Conservation (phyloP, 2,329 filamentous ascomycete genomes). For the Aspergillus uvarum region DNA sequence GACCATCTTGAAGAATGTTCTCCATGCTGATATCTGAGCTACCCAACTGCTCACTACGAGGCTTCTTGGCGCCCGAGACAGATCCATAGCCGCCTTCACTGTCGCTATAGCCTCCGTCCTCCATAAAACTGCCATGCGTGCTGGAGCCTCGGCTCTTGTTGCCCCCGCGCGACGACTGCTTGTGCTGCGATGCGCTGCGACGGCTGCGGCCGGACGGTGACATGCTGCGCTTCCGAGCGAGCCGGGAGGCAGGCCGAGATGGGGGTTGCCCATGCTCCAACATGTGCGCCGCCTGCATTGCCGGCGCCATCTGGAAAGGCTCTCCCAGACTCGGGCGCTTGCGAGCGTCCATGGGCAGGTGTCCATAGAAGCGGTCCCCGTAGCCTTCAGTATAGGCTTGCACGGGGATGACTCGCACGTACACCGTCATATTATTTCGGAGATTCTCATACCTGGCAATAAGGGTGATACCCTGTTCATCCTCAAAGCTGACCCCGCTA, state of each 20-base stretch:
- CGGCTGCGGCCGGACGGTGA: constrained; percentile 72
- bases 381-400: constrained; percentile 53
- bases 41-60: constrained; percentile 78
- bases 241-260: constrained; percentile 67
- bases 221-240: constrained; percentile 72
- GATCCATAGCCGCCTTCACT: constrained; percentile 79
- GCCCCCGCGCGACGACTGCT: constrained; percentile 64
- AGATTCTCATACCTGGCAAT: constrained; percentile 98
- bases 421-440: constrained; percentile 85
- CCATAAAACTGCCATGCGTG: constrained; percentile 58
- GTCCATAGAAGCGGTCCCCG: constrained; percentile 46
- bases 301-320: constrained; percentile 63
- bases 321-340: constrained; percentile 61
- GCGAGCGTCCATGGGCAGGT: constrained; percentile 53
- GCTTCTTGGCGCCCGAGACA: constrained; percentile 67
- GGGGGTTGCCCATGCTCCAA: constrained; percentile 61
- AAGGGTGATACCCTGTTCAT: constrained; percentile 81
- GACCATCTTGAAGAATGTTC: constrained; percentile 95
- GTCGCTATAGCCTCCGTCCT: constrained; percentile 82
- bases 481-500: constrained; percentile 91
- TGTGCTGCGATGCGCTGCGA: constrained; percentile 77
- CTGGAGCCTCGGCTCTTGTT: constrained; percentile 68
- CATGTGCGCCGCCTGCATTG: constrained; percentile 49
- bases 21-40: constrained; percentile 97
- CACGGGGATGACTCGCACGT: constrained; percentile 75